Evolutionary conservation across 2,329 filamentous ascomycete species (phyloP), one percentile per base, ranked within the genome.

Genomic region (Colletotrichum sp.): DNA sequence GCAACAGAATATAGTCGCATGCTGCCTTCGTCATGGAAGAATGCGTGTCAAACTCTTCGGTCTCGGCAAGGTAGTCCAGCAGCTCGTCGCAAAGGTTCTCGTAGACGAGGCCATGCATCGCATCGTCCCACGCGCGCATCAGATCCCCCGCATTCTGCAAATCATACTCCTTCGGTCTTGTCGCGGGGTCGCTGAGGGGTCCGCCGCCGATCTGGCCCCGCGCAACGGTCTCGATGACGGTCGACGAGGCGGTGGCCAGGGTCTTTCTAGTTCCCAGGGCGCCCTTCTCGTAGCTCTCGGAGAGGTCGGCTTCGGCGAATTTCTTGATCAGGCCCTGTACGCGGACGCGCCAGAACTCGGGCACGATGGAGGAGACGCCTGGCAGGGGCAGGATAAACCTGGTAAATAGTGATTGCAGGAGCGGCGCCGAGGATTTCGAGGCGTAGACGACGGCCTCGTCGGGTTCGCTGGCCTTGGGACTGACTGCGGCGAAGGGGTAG

Each of bases 221-320:
- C 1, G 90, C 91, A 15, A 94, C 84, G 79, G 92, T 91, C 82
- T 95, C 94, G 68, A 94, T 86, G 70, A 96, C 82, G 8, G 91
- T 90, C 43, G 93, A 93, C 12, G 92, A 88, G 0, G 92, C 93
- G 8, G 94, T 95, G 1, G 94, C 90, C 63, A 96, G 83, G 24
- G 93, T 94, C 84, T 95, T 95, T 66, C 94, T 87, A 73, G 92
- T 91, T 1, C 94, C 94, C 76, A 96, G 83, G 1, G 91, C 87
- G 16, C 93, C 94, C 82, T 95, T 95, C 81, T 96, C 94, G 79
- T 95, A 96, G 80, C 93, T 95, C 81, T 96, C 94, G 2, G 93
- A 95, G 36, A 96, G 85, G 65, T 94, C 91, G 3, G 91, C 93
- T 36, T 91, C 88, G 11, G 88, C 91, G 68, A 96, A 84, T 78